Percentiles rank a stretch among this genome's conserved stretches.
Conservation (phyloP, 345 rosid genomes). For the Draba incana region DNA sequence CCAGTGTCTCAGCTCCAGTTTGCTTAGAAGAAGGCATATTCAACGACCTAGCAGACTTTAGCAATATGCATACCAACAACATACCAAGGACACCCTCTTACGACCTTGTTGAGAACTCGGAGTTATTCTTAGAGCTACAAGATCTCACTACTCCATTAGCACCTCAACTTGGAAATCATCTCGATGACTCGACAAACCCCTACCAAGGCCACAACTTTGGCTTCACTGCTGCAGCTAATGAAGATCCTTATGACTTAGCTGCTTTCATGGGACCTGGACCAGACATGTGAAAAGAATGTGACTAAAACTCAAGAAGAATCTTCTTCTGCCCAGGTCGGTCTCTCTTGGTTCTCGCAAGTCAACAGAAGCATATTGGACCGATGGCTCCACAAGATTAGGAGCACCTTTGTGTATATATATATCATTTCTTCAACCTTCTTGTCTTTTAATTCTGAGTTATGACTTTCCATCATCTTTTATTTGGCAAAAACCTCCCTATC, state of each 20-base stretch:
- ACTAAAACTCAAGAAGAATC: neutral
- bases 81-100: slow-evolving; percentile 28
- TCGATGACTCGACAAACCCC: slow-evolving; percentile 2
- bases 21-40: slow-evolving; percentile 31
- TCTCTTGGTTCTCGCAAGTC: slow-evolving; percentile 2
- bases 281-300: neutral
- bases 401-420: slow-evolving; percentile 5
- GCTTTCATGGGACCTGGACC: slow-evolving; percentile 22
- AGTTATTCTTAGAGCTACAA: slow-evolving; percentile 35
- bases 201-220: slow-evolving; percentile 20
- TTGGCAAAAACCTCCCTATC: neutral
- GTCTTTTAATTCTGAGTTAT: neutral
- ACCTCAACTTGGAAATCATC: slow-evolving; percentile 21
- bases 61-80: slow-evolving; percentile 25
- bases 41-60: slow-evolving; percentile 26
- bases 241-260: slow-evolving; percentile 21
- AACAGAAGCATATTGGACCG: neutral
- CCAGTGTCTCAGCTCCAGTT: slow-evolving; percentile 12
- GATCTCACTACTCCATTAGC: slow-evolving; percentile 37
- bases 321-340: slow-evolving; percentile 10
- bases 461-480: no score
- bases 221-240: slow-evolving; percentile 28
- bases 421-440: neutral
- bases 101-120: slow-evolving; percentile 38
- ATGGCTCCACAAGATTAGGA: slow-evolving; percentile 1